phyloP scores from a whole-genome alignment of 2,329 filamentous ascomycete genomes.

The Xylaria sp. region DNA sequence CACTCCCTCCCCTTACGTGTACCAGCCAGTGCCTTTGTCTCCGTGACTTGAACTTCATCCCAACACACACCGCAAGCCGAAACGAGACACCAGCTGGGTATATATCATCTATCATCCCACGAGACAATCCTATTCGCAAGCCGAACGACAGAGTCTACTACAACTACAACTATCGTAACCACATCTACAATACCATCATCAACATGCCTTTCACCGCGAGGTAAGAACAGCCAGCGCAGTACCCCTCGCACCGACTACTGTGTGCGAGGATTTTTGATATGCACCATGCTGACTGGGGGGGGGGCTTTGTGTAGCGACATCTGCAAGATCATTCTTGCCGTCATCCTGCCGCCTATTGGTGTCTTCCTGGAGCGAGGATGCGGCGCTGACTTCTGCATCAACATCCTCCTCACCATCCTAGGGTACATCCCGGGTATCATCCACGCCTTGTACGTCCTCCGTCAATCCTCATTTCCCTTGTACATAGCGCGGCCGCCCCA shows the following conservation, averaged over 20 bases:
- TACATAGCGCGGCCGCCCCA: too few relatives aligned
- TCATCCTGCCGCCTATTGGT: constrained; percentile 77
- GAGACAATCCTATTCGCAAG: not conserved
- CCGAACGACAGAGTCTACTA: not conserved
- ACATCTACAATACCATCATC: constrained; percentile 19
- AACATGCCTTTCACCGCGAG: constrained; percentile 63
- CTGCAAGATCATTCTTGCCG: constrained; percentile 73
- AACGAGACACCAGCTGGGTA: not conserved
- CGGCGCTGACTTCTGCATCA: constrained; percentile 76
- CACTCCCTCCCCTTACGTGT: not conserved
- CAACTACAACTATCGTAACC: too few relatives aligned
- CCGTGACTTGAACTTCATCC: not conserved
- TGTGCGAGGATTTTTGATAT: too few relatives aligned
- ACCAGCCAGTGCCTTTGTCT: not conserved
- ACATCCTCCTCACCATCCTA: constrained; percentile 73
- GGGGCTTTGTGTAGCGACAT: constrained; percentile 47
- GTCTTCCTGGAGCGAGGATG: constrained; percentile 84
- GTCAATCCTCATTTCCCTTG: constrained; percentile 21
- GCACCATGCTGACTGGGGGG: constrained; percentile 1
- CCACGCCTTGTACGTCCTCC: constrained; percentile 69
- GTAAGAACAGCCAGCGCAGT: too few relatives aligned
- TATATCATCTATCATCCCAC: not conserved
- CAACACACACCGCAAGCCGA: not conserved
- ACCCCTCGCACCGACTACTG: too few relatives aligned
- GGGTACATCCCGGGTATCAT: constrained; percentile 76